These are phyloP conservation scores for Microbotryum violaceum DNA, from an alignment of 1,284 basidiomycete species.

Conservation along the genomic window DNA sequence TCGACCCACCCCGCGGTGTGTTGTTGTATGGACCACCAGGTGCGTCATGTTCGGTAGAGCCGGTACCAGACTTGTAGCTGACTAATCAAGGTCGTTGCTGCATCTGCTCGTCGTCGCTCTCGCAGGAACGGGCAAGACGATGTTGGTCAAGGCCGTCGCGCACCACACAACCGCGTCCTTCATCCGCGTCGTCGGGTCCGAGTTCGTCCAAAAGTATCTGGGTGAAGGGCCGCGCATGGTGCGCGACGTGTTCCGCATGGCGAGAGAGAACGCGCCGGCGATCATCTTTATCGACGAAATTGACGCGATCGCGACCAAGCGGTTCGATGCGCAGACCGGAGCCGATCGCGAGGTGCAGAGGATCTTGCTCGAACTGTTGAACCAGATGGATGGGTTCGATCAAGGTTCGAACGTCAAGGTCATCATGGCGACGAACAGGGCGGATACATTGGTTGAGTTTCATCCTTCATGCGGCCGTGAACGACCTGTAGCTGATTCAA, in stretches of 20 bases:
- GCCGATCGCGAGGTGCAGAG: slow-evolving; percentile 99
- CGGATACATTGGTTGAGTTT: slow-evolving; percentile 61
- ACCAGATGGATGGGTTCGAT: slow-evolving; percentile 99
- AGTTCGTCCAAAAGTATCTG: slow-evolving; percentile 99
- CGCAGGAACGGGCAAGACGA: slow-evolving; percentile 96
- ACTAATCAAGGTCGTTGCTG: background rate
- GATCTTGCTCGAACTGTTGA: slow-evolving; percentile 94
- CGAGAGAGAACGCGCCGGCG: slow-evolving; percentile 91
- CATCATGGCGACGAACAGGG: slow-evolving; percentile 97
- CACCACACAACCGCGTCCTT: slow-evolving; percentile 95
- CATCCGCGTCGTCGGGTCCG: slow-evolving; percentile 95
- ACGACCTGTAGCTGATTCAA: background rate
- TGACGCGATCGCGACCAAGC: slow-evolving; percentile 98
- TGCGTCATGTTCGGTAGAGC: slow-evolving; percentile 39
- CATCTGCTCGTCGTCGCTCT: background rate
- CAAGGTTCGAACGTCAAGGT: slow-evolving; percentile 99
- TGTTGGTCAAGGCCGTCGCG: slow-evolving; percentile 98
- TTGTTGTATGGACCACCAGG: slow-evolving; percentile 88
- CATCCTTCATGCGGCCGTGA: background rate
- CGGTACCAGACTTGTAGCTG: background rate
- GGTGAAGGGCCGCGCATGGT: slow-evolving; percentile 99
- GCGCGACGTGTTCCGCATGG: slow-evolving; percentile 95
- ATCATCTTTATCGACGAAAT: slow-evolving; percentile 99
- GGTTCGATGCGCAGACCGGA: slow-evolving; percentile 98
- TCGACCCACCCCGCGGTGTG: slow-evolving; percentile 93